Base-by-base conservation (phyloP, 176 grass and related monocot genomes). In the Pharus latifolius region DNA sequence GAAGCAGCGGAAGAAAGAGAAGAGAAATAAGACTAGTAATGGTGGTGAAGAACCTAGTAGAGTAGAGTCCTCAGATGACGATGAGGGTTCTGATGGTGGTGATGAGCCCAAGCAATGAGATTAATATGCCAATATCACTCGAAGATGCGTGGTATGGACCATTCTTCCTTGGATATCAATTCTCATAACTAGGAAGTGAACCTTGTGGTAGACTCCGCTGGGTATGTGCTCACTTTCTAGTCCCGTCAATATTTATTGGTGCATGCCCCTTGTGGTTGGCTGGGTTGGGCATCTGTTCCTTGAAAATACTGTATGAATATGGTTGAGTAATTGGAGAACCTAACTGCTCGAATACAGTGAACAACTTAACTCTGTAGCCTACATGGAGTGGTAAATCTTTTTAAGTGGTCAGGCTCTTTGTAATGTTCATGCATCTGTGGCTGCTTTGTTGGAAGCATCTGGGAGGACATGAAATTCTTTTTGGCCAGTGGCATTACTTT, bases 1-100 rank as follows among this genome's bases (percentile, higher is more conserved):
- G 76, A 86, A 99, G 65, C 75, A 94, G 24, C 63, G 75, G 10
- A 81, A 83, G 63, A 94, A 93, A 73, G 83, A 94, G 73, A 99
- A 94, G 46, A 73, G 9, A 64, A 61, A 18, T 48, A 83, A 80
- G 77, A 62, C 49, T 14, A 29, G 26, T 60, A 50, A 28, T 65
- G 68, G 60, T 57, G 76, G 25, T 23, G 85, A 81, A 57, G 56
- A 71, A 45, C 27, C 78, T 56, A 67, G 70, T 27, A 68, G 76
- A 49, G 77, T 30, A 30, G 83, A 89, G 22, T 88, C 64, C 12
- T 85, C 76, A 4, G 82, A 89, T 51, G 72, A 76, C 1, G 65
- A 82, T 4, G 85, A 83, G 38, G 77, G 61, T 58, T 91, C 60
- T 0, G 82, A 85, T 42, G 80, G 81, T 2, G 70, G 69, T 37